Evolutionary conservation across 345 rosid genomes (phyloP), one percentile per base, ranked within the genome.

Genomic region (Syzygium aqueum): DNA sequence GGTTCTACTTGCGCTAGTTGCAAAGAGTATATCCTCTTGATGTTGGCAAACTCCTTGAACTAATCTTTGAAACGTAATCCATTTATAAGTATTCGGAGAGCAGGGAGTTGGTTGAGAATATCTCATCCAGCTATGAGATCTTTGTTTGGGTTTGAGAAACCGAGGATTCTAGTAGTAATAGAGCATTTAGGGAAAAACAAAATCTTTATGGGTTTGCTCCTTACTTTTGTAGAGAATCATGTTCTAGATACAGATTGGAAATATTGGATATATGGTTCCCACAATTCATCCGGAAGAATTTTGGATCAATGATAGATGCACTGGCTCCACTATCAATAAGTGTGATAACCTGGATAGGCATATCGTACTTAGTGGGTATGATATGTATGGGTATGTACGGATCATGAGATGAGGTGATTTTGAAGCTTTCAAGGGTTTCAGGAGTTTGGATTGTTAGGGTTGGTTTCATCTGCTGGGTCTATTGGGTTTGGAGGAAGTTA

Each of bases 401-500:
- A 63, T 6, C 10, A 3, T 14, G 37, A 28, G 37, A 63, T 3
- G 21, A 63, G 17, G 33, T 14, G 7, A n/a, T 63, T n/a, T 63
- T 14, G 16, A 25, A 14, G 10, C 15, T n/a, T 61, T 63, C 19
- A n/a, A n/a, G 73, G 17, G 33, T 10, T 59, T 59, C 17, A 0
- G 17, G 6, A 43, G 3, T 59, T n/a, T 63, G 37, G 33, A n/a
- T n/a, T n/a, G 30, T 1, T 63, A 4, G 19, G 15, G 37, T 8
- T n/a, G 73, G 19, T 63, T 63, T 63, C 16, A 28, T 5, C 8
- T 14, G 37, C 10, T 2, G 2, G 21, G 37, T 63, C 21, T n/a
- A 7, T 28, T 4, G 19, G 16, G 21, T 3, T 0, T 0, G 0
- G 37, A 16, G 19, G 7, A 5, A 13, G 30, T 63, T 63, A 0